phyloP scores from a whole-genome alignment of 148 eudicot species.

The Chenopodium album region DNA sequence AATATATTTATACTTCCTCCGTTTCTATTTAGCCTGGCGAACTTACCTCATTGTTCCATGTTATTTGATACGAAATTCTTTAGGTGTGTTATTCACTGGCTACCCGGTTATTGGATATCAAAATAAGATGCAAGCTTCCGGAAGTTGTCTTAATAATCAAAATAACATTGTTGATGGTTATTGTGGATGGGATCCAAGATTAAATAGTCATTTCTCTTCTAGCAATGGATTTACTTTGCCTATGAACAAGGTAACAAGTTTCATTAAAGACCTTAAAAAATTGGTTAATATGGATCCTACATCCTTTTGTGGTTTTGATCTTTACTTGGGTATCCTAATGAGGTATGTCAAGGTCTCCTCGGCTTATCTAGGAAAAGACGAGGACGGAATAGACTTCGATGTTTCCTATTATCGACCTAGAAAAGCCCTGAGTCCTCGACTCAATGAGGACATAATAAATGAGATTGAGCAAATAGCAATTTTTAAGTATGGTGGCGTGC shows the following conservation, averaged over 20 bases:
- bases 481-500: constrained; percentile 11
- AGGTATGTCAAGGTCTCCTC: constrained; percentile 13
- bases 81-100: constrained; percentile 12
- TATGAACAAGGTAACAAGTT: constrained; percentile 1
- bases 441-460: background rate
- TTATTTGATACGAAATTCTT: no score
- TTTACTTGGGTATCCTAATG: constrained; percentile 10
- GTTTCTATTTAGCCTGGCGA: no score
- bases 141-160: background rate
- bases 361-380: constrained; percentile 14
- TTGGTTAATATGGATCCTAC: background rate
- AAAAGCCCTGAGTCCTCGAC: background rate
- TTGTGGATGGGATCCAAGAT: constrained; percentile 17
- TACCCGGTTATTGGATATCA: constrained; percentile 20
- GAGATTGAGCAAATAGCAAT: constrained; percentile 19
- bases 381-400: constrained; percentile 15
- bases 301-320: constrained; percentile 5
- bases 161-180: background rate
- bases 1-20: no score
- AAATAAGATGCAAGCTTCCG: constrained; percentile 17
- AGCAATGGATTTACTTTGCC: background rate
- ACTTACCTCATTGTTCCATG: background rate
- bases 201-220: background rate
- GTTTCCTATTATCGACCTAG: background rate
- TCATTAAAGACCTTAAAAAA: constrained; percentile 4